Percentiles rank a stretch among this genome's conserved stretches.
phyloP scores from a whole-genome alignment of 2,329 filamentous ascomycete genomes.

The Aspergillus japonicus region DNA sequence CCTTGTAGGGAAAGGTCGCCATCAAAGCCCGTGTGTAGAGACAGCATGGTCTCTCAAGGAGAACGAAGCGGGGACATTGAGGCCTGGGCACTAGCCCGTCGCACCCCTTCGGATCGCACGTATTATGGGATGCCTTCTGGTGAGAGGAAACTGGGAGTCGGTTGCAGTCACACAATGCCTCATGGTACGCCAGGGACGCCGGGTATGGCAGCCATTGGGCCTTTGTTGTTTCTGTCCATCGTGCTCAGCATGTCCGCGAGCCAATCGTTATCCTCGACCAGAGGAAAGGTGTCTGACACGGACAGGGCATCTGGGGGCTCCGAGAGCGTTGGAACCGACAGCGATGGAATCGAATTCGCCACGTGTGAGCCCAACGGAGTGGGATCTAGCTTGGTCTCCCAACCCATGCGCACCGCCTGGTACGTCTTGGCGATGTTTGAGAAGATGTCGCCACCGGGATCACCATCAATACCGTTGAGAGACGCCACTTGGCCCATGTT shows the following conservation, averaged over 20 bases:
- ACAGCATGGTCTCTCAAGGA: not conserved
- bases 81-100: not conserved
- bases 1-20: not conserved
- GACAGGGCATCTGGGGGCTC: not conserved
- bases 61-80: not conserved
- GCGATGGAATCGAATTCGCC: not conserved
- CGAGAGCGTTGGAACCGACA: not conserved
- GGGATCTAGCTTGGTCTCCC: constrained; percentile 5
- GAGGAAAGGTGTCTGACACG: not conserved
- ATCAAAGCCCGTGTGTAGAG: not conserved
- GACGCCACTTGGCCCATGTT: constrained; percentile 6
- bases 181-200: not conserved
- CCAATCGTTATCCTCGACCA: constrained; percentile 6
- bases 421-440: constrained; percentile 9
- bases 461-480: constrained; percentile 2
- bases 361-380: not conserved
- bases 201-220: not conserved
- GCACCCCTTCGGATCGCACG: not conserved
- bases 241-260: constrained; percentile 7
- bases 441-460: constrained; percentile 6
- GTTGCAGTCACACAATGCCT: not conserved
- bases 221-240: not conserved
- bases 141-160: not conserved
- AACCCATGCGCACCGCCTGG: constrained; percentile 6
- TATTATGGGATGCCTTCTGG: not conserved